Evolutionary conservation across 2,329 filamentous ascomycete genomes (phyloP).

Genomic region (Clonostachys solani): DNA sequence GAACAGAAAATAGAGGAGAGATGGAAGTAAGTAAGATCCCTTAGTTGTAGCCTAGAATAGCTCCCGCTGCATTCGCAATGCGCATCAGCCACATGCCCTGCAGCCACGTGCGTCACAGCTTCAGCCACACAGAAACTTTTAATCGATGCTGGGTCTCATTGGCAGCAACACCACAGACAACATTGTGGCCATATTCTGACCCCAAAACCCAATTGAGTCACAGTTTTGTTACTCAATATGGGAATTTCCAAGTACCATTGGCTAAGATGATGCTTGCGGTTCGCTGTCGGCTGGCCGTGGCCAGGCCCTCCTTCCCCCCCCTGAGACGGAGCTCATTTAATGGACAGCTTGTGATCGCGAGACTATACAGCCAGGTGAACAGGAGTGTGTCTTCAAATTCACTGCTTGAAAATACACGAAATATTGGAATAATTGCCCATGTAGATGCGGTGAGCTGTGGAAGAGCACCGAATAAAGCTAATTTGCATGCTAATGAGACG

Average conservation of each 20-base stretch:
- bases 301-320: constrained; percentile 5
- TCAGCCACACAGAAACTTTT: constrained; percentile 1
- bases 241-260: background rate
- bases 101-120: constrained; percentile 4
- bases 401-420: constrained; percentile 60
- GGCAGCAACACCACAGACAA: background rate
- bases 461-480: background rate
- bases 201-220: background rate
- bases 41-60: too few species aligned
- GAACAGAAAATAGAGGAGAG: too few species aligned
- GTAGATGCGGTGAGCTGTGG: constrained; percentile 71
- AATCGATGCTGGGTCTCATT: background rate
- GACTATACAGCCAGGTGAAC: constrained; percentile 3
- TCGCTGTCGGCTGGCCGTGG: constrained; percentile 12
- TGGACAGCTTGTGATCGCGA: constrained; percentile 5
- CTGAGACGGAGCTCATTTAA: too few species aligned
- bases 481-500: background rate
- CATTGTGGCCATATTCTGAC: background rate
- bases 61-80: too few species aligned
- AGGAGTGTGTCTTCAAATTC: constrained; percentile 4
- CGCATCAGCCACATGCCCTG: too few species aligned
- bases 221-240: too few species aligned
- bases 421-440: constrained; percentile 98
- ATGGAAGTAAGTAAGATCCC: too few species aligned
- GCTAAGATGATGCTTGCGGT: constrained; percentile 13